Conservation (phyloP, 768 basidiomycete species). For the Panellus pusillus region DNA sequence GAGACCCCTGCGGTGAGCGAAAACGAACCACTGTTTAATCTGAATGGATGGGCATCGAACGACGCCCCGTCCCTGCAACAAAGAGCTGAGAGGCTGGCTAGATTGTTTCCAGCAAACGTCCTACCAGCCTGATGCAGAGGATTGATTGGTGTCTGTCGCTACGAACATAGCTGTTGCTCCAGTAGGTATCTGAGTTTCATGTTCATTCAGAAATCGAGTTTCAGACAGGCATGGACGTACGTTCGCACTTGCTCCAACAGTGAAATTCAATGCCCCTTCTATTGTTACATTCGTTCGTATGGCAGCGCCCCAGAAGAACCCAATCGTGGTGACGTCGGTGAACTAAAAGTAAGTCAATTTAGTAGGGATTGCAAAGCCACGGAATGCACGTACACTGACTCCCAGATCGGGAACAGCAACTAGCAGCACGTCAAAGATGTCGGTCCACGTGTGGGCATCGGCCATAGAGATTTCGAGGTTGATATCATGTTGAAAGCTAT, state of each 20-base stretch:
- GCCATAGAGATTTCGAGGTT: conserved; percentile 8
- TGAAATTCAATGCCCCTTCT: conserved; percentile 1
- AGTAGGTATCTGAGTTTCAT: not conserved
- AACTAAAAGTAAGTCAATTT: not conserved
- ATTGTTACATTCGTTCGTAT: not conserved
- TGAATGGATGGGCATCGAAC: conserved; percentile 16
- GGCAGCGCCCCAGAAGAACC: conserved; percentile 14
- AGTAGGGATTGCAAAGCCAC: not conserved
- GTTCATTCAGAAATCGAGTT: not conserved
- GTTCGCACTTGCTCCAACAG: conserved; percentile 10
- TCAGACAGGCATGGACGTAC: not conserved
- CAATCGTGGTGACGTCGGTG: not conserved
- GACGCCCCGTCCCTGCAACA: not conserved
- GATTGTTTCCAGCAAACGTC: too few relatives aligned
- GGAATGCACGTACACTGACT: not conserved
- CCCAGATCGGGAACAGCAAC: conserved; percentile 4
- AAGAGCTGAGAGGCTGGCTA: not conserved
- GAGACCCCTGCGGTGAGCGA: not conserved
- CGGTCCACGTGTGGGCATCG: not conserved
- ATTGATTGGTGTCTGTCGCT: not conserved
- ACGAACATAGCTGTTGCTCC: conserved; percentile 9
- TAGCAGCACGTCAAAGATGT: conserved; percentile 2
- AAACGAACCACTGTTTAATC: conserved; percentile 13
- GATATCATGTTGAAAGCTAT: conserved; percentile 13
- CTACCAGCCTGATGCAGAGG: conserved; percentile 12